Evolutionary conservation across 2,329 filamentous ascomycete species (phyloP).

Genomic region (Boeremia exigua): DNA sequence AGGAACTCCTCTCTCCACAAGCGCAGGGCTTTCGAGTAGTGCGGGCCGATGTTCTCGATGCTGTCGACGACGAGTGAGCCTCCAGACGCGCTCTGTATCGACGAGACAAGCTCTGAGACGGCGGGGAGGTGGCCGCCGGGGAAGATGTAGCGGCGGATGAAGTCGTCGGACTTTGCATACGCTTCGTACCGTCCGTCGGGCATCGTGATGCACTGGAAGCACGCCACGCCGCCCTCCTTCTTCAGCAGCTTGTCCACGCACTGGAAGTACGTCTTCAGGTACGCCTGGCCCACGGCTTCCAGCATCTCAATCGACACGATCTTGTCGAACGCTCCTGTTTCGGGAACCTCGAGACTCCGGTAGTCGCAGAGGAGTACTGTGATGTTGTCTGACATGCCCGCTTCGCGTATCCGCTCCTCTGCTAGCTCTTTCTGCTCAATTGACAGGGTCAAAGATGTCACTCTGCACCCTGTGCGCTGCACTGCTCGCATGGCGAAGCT

Average conservation of each 20-base stretch:
- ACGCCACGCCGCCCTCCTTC: constrained; percentile 68
- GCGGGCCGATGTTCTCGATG: constrained; percentile 75
- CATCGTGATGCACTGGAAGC: constrained; percentile 81
- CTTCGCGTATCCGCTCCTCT: constrained; percentile 67
- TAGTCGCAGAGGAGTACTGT: constrained; percentile 74
- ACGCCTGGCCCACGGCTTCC: constrained; percentile 74
- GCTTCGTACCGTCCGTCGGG: constrained; percentile 70
- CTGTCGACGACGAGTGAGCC: constrained; percentile 70
- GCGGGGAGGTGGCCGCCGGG: constrained; percentile 76
- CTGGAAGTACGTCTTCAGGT: constrained; percentile 70
- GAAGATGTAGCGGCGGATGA: constrained; percentile 80
- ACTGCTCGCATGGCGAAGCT: constrained; percentile 75
- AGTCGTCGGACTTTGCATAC: constrained; percentile 72
- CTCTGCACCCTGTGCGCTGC: constrained; percentile 67
- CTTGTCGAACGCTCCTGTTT: constrained; percentile 66
- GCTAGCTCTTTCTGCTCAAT: constrained; percentile 73
- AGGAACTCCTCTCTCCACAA: constrained; percentile 73
- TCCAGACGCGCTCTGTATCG: constrained; percentile 66
- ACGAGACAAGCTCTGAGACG: constrained; percentile 68
- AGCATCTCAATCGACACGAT: constrained; percentile 80
- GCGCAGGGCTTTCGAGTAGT: constrained; percentile 73
- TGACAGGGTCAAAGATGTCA: constrained; percentile 72
- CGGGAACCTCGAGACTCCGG: constrained; percentile 62
- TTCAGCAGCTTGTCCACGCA: constrained; percentile 70
- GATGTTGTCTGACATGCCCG: constrained; percentile 66